Evolutionary conservation across 306 rosid genomes (phyloP).

Genomic region (Begonia masoniana): DNA sequence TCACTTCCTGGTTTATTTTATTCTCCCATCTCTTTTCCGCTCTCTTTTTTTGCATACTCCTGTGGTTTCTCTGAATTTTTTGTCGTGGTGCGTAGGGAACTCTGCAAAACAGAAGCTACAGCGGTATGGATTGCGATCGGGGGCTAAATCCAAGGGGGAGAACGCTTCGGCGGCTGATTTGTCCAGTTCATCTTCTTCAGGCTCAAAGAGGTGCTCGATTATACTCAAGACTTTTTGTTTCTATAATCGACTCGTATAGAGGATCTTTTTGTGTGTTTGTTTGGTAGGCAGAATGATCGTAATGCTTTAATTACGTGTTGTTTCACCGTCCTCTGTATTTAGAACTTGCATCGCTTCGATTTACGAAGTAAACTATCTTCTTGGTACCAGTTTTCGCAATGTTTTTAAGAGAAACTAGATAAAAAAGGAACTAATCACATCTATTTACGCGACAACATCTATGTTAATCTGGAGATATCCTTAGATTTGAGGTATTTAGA

Average conservation of each 20-base stretch:
- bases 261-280: background rate
- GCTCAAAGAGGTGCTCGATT: constrained; percentile 35
- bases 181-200: constrained; percentile 28
- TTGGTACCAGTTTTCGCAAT: background rate
- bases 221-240: background rate
- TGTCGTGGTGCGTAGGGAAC: constrained; percentile 26
- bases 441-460: too few relatives aligned
- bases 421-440: background rate
- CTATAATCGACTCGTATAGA: background rate
- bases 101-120: constrained; percentile 29
- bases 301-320: background rate
- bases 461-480: too few relatives aligned
- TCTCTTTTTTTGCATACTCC: background rate
- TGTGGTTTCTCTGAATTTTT: constrained; percentile 1
- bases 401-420: background rate
- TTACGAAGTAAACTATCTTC: background rate
- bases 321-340: background rate
- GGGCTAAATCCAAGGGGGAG: constrained; percentile 31
- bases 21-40: background rate
- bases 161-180: constrained; percentile 22
- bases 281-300: background rate
- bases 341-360: too few relatives aligned
- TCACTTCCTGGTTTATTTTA: constrained; percentile 11
- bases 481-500: background rate
- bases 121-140: constrained; percentile 56